phyloP scores from a whole-genome alignment of 805 yeast genomes.

The Metschnikowia similis region DNA sequence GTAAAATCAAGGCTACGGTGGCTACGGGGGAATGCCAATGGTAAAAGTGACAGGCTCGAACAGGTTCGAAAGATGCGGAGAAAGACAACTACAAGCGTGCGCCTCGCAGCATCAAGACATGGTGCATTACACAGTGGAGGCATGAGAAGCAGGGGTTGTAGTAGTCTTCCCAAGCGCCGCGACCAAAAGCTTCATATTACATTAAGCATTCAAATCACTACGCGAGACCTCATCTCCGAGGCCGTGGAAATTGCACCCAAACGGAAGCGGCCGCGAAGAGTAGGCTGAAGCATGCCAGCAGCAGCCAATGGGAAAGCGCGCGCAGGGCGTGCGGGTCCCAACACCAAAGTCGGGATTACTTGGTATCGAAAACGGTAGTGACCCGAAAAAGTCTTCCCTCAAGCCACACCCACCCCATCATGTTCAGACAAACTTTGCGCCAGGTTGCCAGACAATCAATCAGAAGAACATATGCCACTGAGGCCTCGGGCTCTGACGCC shows the following conservation, averaged over 20 bases:
- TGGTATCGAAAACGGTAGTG: conserved; percentile 4
- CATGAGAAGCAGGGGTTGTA: too few species aligned
- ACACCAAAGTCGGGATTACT: conserved; percentile 11
- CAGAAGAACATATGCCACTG: conserved; percentile 90
- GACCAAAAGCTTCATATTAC: too few species aligned
- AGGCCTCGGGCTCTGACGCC: conserved; percentile 55
- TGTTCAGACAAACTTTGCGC: conserved; percentile 65
- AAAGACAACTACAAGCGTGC: not conserved
- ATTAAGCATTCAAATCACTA: too few species aligned
- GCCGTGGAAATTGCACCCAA: conserved; percentile 1
- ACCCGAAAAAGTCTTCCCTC: conserved; percentile 2
- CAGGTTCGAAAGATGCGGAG: not conserved
- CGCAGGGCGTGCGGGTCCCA: conserved; percentile 18
- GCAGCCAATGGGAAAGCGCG: conserved; percentile 31
- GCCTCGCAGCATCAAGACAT: not conserved
- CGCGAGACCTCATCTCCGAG: not conserved
- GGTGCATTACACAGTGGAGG: too few species aligned
- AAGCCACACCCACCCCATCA: conserved; percentile 18
- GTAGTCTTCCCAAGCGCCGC: too few species aligned
- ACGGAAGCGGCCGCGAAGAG: not conserved
- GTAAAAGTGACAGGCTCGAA: not conserved
- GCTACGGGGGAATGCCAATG: too few species aligned
- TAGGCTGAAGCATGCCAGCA: not conserved
- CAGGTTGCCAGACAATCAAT: conserved; percentile 57
- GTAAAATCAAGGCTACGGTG: too few species aligned